phyloP scores from a whole-genome alignment of 805 yeast species.

The Nakazawaea pomicola region DNA sequence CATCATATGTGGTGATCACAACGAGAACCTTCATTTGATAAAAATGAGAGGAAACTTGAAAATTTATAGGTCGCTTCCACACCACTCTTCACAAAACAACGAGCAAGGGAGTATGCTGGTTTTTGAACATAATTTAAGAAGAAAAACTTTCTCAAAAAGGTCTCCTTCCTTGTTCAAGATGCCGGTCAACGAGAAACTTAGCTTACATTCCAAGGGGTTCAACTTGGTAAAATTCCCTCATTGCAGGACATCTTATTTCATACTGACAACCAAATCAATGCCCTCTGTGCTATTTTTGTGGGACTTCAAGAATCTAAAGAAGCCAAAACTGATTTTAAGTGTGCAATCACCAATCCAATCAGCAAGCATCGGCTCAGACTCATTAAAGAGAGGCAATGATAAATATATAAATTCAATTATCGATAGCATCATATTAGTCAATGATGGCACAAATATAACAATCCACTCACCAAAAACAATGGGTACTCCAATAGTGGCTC shows the following conservation, averaged over 20 bases:
- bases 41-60: conserved; percentile 1
- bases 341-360: neutral
- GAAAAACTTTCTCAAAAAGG: neutral
- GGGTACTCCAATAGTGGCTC: neutral
- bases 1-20: conserved; percentile 7
- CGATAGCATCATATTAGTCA: conserved; percentile 4
- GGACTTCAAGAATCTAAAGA: neutral
- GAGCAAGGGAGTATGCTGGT: neutral
- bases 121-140: neutral
- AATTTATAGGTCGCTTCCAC: neutral
- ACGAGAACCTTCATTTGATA: conserved; percentile 1
- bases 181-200: neutral
- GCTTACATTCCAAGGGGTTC: conserved; percentile 1
- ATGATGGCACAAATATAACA: neutral
- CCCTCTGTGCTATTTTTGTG: conserved; percentile 10
- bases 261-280: conserved; percentile 6
- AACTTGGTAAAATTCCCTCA: neutral
- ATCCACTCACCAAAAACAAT: neutral
- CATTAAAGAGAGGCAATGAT: neutral
- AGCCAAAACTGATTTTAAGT: conserved; percentile 4
- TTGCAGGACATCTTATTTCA: neutral
- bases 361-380: neutral
- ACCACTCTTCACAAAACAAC: neutral
- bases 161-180: neutral
- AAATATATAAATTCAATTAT: conserved; percentile 1